Conservation (phyloP, 768 basidiomycete genomes). For the Tylopilus vinaceipallidus region DNA sequence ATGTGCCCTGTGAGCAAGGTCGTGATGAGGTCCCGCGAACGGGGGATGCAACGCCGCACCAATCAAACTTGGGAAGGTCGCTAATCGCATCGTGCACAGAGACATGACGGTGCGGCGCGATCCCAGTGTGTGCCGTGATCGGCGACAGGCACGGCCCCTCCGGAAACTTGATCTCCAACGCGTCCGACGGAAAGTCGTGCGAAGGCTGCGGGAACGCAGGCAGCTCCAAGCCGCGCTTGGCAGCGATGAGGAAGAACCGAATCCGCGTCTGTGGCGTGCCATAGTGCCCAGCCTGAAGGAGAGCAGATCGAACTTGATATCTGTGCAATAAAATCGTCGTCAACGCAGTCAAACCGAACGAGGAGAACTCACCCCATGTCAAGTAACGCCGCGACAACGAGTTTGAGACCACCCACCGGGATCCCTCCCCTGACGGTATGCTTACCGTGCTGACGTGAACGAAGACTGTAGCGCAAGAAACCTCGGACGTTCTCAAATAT, state of each 20-base stretch:
- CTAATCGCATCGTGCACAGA: slow-evolving; percentile 71
- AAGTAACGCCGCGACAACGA: slow-evolving; percentile 56
- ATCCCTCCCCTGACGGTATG: slow-evolving; percentile 62
- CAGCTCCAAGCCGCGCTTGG: slow-evolving; percentile 34
- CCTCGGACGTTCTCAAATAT: slow-evolving; percentile 51
- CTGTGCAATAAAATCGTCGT: slow-evolving; percentile 20
- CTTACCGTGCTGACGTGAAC: slow-evolving; percentile 33
- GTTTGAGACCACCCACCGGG: slow-evolving; percentile 71
- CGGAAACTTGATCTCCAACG: slow-evolving; percentile 51
- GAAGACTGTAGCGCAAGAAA: slow-evolving; percentile 41
- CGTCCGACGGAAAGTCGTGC: slow-evolving; percentile 42
- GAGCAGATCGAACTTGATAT: slow-evolving; percentile 42
- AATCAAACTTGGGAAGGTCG: slow-evolving; percentile 73
- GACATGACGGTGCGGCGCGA: slow-evolving; percentile 55
- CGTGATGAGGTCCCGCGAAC: neutral
- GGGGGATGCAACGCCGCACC: slow-evolving; percentile 39
- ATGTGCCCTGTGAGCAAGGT: slow-evolving; percentile 20
- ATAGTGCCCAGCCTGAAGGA: slow-evolving; percentile 49
- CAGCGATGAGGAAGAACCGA: slow-evolving; percentile 49
- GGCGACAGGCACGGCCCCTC: slow-evolving; percentile 40
- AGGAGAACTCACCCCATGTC: slow-evolving; percentile 57
- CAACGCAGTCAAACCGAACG: neutral
- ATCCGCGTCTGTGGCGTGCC: slow-evolving; percentile 46
- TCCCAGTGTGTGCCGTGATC: slow-evolving; percentile 46
- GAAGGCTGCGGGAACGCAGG: slow-evolving; percentile 43